Conservation (phyloP, 2,329 filamentous ascomycete genomes). For the Orbilia blumenaviensis region DNA sequence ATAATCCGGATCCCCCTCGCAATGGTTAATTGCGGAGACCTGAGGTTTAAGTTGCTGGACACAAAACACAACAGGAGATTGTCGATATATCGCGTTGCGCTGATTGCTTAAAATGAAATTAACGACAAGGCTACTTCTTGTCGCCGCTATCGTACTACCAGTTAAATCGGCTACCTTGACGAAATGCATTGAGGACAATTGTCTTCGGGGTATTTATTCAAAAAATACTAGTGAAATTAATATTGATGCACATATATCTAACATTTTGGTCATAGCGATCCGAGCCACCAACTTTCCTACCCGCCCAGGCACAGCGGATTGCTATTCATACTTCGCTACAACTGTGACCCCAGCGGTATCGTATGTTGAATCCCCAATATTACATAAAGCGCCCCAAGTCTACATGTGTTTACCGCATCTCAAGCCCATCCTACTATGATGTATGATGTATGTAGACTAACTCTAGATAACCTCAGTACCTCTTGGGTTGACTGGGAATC, state of each 20-base stretch:
- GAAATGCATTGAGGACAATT: constrained; percentile 13
- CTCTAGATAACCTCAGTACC: background rate
- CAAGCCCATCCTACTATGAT: background rate
- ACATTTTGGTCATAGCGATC: constrained; percentile 9
- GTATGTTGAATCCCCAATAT: too few relatives aligned
- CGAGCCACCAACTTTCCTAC: constrained; percentile 12
- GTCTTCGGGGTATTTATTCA: background rate
- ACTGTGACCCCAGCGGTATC: constrained; percentile 15
- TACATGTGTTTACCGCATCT: background rate
- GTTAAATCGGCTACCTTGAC: background rate
- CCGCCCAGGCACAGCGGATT: constrained; percentile 15
- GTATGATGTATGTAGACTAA: background rate
- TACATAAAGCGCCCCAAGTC: background rate
- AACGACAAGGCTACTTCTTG: background rate
- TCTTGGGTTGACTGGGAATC: background rate
- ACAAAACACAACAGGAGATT: constrained; percentile 1
- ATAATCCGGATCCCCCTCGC: background rate
- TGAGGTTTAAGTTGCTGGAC: background rate
- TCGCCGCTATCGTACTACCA: background rate
- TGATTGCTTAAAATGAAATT: background rate
- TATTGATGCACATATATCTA: background rate
- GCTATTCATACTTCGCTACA: constrained; percentile 27
- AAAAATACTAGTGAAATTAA: background rate
- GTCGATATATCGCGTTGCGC: background rate
- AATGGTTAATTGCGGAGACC: background rate